Percentiles rank a stretch among this genome's conserved stretches.
These are phyloP conservation scores for Nicotiana obtusifolia DNA, from an alignment of 257 asterid species.

Conservation along the genomic window DNA sequence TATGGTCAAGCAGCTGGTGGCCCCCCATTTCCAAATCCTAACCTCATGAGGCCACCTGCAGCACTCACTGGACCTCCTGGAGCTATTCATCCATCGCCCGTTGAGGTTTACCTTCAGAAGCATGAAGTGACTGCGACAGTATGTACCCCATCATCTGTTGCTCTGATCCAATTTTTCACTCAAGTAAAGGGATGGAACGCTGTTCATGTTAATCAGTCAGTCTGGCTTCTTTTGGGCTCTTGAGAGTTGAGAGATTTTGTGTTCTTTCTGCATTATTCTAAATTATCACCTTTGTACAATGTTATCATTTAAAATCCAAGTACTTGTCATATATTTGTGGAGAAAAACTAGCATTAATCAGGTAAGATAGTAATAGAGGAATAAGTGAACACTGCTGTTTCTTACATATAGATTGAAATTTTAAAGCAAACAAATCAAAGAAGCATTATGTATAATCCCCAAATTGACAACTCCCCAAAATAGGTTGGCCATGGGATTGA, in stretches of 20 bases:
- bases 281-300: neutral
- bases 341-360: neutral
- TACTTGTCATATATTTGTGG: neutral
- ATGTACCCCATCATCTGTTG: slow-evolving; percentile 25
- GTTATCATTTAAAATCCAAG: neutral
- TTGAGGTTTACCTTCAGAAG: slow-evolving; percentile 68
- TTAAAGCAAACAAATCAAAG: neutral
- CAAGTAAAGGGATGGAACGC: neutral
- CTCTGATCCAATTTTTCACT: neutral
- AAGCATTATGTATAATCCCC: neutral
- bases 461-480: neutral
- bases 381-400: neutral
- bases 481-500: neutral
- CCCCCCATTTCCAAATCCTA: slow-evolving; percentile 51
- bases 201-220: neutral
- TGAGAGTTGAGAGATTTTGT: neutral
- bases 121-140: slow-evolving; percentile 98
- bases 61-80: slow-evolving; percentile 68
- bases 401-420: neutral
- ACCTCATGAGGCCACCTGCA: slow-evolving; percentile 56
- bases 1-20: slow-evolving; percentile 54
- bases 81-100: slow-evolving; percentile 54
- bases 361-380: neutral
- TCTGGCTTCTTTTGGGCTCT: neutral
- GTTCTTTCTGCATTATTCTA: neutral